These are phyloP conservation scores for Escovopsis weberi DNA, from an alignment of 2,329 filamentous ascomycete species.

Conservation along the genomic window DNA sequence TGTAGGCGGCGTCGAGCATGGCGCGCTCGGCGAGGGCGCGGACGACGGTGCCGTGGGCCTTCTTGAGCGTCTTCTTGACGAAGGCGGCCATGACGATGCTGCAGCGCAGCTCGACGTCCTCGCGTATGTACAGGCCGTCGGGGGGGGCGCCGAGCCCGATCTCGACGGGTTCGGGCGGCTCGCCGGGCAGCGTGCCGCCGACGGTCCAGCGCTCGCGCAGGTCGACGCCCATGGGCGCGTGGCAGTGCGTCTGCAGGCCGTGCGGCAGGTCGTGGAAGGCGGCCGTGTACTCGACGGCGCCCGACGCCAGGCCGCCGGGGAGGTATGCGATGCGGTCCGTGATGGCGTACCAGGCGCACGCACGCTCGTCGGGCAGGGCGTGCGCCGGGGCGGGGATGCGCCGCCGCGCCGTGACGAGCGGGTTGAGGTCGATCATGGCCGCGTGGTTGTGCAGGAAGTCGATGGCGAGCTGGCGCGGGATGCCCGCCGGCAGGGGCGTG, in stretches of 20 bases:
- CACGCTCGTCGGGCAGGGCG: constrained; percentile 54
- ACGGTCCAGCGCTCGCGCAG: constrained; percentile 68
- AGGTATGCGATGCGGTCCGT: constrained; percentile 66
- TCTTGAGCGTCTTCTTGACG: constrained; percentile 70
- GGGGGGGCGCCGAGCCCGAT: constrained; percentile 50
- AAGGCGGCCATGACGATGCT: constrained; percentile 63
- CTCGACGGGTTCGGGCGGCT: constrained; percentile 50
- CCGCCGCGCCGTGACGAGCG: constrained; percentile 59
- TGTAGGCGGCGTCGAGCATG: neutral
- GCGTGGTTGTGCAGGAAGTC: constrained; percentile 63
- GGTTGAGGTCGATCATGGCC: constrained; percentile 81
- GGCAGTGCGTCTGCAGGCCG: constrained; percentile 70
- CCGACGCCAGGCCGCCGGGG: constrained; percentile 47
- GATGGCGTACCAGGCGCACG: constrained; percentile 63
- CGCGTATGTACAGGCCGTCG: constrained; percentile 63
- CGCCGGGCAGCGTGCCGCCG: constrained; percentile 55
- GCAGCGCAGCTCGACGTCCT: constrained; percentile 71
- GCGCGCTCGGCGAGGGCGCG: constrained; percentile 32
- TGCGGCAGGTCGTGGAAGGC: constrained; percentile 62
- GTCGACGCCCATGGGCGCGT: constrained; percentile 68
- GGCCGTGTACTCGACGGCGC: constrained; percentile 62
- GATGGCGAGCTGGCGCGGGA: constrained; percentile 57
- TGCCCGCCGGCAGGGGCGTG: constrained; percentile 56
- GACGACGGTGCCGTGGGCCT: constrained; percentile 57
- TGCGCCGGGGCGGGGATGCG: constrained; percentile 52